Evolutionary conservation across 2,329 filamentous ascomycete species (phyloP).

Genomic region (Hirsutella thompsonii): DNA sequence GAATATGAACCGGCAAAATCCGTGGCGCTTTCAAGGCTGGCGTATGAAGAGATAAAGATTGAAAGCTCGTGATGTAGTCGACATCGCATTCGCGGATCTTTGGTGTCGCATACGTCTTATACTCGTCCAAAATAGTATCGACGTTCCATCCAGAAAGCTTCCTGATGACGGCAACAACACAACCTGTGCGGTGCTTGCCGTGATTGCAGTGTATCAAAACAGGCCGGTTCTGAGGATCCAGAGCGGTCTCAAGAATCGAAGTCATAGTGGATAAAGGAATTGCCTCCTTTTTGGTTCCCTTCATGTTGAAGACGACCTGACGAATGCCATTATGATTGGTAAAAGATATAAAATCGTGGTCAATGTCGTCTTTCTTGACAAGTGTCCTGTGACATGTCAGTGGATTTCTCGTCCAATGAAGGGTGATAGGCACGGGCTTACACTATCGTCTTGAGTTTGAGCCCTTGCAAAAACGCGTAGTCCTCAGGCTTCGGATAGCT

Average conservation of each 20-base stretch:
- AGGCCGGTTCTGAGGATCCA: slow-evolving; percentile 64
- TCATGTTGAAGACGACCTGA: slow-evolving; percentile 65
- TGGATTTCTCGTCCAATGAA: not conserved
- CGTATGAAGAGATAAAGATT: slow-evolving; percentile 23
- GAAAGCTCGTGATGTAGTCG: slow-evolving; percentile 41
- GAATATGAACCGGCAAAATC: slow-evolving; percentile 14
- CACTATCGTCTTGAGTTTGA: slow-evolving; percentile 71
- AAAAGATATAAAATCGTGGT: slow-evolving; percentile 43
- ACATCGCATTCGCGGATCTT: slow-evolving; percentile 49
- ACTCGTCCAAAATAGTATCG: slow-evolving; percentile 55
- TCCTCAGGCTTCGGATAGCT: slow-evolving; percentile 64
- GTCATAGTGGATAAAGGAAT: slow-evolving; percentile 57
- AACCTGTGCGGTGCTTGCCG: slow-evolving; percentile 86
- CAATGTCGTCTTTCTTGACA: slow-evolving; percentile 46
- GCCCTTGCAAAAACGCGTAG: slow-evolving; percentile 51
- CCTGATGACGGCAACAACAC: slow-evolving; percentile 69
- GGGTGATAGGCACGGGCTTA: slow-evolving; percentile 26
- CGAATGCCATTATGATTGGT: slow-evolving; percentile 53
- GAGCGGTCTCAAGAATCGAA: slow-evolving; percentile 55
- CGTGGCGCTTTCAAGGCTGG: slow-evolving; percentile 4
- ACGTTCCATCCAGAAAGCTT: slow-evolving; percentile 58
- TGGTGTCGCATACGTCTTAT: slow-evolving; percentile 49
- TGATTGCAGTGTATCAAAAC: slow-evolving; percentile 88
- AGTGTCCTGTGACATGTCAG: slow-evolving; percentile 34
- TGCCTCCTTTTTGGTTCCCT: slow-evolving; percentile 74